A percentile compares a stretch with the other conserved stretches of the same genome.
phyloP scores from a whole-genome alignment of 371 early-diverging fungal species.

The Mortierella polycephala region DNA sequence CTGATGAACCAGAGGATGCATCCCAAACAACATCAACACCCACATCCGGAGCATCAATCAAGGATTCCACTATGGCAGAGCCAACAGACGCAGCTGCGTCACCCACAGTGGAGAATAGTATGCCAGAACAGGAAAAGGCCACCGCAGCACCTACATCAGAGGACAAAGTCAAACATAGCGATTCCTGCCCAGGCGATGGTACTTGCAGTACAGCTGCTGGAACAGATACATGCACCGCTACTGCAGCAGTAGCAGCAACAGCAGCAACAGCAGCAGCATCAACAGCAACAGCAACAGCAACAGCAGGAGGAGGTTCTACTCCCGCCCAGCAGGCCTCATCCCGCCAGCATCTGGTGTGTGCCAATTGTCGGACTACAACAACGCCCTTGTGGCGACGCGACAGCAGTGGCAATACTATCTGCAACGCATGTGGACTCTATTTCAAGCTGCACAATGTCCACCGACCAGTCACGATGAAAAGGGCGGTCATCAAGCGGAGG shows the following conservation, averaged over 20 bases:
- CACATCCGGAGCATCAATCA: background rate
- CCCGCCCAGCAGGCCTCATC: slow-evolving; percentile 27
- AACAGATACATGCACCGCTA: no score
- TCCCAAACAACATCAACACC: background rate
- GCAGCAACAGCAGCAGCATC: no score
- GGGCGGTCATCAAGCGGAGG: slow-evolving; percentile 85
- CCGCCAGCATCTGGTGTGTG: slow-evolving; percentile 71
- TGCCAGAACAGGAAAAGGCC: no score
- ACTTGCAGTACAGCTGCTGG: no score
- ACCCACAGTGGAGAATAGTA: background rate
- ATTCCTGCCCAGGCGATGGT: no score
- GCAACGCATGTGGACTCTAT: slow-evolving; percentile 92
- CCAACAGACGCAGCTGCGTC: background rate
- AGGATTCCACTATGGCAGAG: slow-evolving; percentile 4
- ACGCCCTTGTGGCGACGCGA: slow-evolving; percentile 94
- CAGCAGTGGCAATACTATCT: slow-evolving; percentile 78
- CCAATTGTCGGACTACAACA: slow-evolving; percentile 83
- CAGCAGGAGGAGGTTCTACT: no score
- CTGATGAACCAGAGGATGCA: slow-evolving; percentile 37
- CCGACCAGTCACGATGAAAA: slow-evolving; percentile 84
- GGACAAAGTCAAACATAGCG: no score
- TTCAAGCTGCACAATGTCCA: slow-evolving; percentile 83
- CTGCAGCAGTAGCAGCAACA: slow-evolving; percentile 1
- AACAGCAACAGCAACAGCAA: slow-evolving; percentile 62
- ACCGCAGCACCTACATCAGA: no score